These are phyloP conservation scores for Glebionis coronaria DNA, from an alignment of 129 eudicot species.

Conservation along the genomic window DNA sequence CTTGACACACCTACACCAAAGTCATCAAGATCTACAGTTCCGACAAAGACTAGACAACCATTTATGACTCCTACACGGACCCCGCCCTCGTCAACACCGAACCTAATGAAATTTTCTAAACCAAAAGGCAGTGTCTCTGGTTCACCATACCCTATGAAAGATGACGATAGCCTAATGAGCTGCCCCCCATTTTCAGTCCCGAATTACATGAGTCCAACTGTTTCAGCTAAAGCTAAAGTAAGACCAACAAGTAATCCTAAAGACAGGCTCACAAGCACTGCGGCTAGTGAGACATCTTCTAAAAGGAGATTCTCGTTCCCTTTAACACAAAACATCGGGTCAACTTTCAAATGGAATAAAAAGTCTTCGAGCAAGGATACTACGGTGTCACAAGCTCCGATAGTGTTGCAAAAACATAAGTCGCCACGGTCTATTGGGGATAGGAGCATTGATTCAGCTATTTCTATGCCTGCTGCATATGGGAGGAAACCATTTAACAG, in stretches of 20 bases:
- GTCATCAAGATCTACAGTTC: conserved; percentile 54
- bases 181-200: conserved; percentile 96
- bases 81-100: conserved; percentile 49
- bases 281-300: conserved; percentile 45
- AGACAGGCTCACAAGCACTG: conserved; percentile 52
- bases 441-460: conserved; percentile 69
- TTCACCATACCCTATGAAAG: conserved; percentile 54
- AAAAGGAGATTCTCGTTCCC: conserved; percentile 85
- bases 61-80: conserved; percentile 50
- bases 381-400: conserved; percentile 38
- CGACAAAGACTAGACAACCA: conserved; percentile 30
- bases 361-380: conserved; percentile 50
- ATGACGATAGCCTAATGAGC: conserved; percentile 88
- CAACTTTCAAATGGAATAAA: conserved; percentile 82
- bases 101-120: conserved; percentile 37
- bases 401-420: conserved; percentile 47
- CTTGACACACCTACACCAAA: conserved; percentile 56
- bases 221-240: conserved; percentile 85
- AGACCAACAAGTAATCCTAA: conserved; percentile 57
- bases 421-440: conserved; percentile 61
- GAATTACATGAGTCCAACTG: conserved; percentile 85
- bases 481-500: conserved; percentile 95
- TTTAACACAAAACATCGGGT: conserved; percentile 51
- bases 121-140: conserved; percentile 39
- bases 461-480: conserved; percentile 77